Evolutionary conservation across 139 green algal species (phyloP), one percentile per base, ranked within the genome.

Genomic region (Mesostigma viride): DNA sequence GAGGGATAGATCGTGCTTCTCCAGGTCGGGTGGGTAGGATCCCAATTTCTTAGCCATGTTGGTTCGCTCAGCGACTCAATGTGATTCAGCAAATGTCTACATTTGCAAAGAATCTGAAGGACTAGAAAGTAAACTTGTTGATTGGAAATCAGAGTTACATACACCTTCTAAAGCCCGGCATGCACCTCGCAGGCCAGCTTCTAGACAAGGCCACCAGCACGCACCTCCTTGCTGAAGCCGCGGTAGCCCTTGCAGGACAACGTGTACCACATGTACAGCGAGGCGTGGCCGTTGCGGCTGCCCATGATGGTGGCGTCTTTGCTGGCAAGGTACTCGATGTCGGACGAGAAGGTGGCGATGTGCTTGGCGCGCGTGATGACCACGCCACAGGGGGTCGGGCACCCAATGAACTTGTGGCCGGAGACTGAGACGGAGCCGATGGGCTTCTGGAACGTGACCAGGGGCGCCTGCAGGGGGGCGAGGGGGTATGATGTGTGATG

Each of bases 231-330:
- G 45, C 80, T 45, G 69, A 92, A 77, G 60, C 86, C 86, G 69
- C 88, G 85, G 64, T 95, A 95, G 11, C 90, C 90, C 75, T 96
- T 95, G 47, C 71, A 71, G 2, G 81, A 92, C 2, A 96, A 77
- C n/a, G 88, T 95, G 79, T 95, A 96, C 91, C 91, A 97, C 70
- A 97, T 81, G 79, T 94, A 97, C 65, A 97, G 87, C 14, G 91
- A 85, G 8, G 91, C 91, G 79, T 97, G 91, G 28, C 91, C 91
- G 71, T 97, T 97, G 61, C 91, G 81, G 30, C 72, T 88, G 61
- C 91, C 91, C 91, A 97, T 97, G 71, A 97, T 97, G 64, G 91
- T 97, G 17, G 91, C 91, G 61, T 97, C 91, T 3, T 89, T 76
- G 31, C 60, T 83, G 76, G 40, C 61, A 1, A 97, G 83, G 82